Evolutionary conservation across 306 rosid genomes (phyloP).

Genomic region (Adenanthera pavonina): DNA sequence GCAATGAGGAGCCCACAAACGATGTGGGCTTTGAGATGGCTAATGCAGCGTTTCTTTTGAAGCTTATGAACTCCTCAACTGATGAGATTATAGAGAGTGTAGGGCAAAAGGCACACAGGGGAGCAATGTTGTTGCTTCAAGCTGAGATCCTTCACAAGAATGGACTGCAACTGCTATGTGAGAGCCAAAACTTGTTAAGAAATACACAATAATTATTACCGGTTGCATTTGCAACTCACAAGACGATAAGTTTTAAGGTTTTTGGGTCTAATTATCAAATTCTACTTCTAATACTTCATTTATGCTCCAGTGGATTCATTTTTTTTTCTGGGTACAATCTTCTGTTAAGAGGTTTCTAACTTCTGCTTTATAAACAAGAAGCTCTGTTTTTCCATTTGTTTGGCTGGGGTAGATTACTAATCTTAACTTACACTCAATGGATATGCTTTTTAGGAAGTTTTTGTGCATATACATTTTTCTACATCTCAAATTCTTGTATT

Average conservation of each 20-base stretch:
- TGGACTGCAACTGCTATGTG: slow-evolving; percentile 24
- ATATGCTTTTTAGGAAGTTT: neutral
- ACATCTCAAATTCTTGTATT: neutral
- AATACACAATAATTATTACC: neutral
- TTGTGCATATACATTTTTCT: neutral
- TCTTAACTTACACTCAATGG: neutral
- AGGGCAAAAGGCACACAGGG: slow-evolving; percentile 33
- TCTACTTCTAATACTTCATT: neutral
- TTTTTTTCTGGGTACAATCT: neutral
- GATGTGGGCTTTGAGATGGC: slow-evolving; percentile 46
- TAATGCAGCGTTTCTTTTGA: slow-evolving; percentile 36
- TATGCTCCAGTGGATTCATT: neutral
- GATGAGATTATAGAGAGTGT: slow-evolving; percentile 28
- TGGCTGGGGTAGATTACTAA: neutral
- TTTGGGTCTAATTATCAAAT: neutral
- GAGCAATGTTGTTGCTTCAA: slow-evolving; percentile 42
- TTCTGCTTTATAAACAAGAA: neutral
- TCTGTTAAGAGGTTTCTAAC: neutral
- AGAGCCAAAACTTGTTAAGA: slow-evolving; percentile 24
- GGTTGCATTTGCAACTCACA: neutral
- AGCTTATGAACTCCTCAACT: slow-evolving; percentile 34
- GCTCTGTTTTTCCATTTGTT: neutral
- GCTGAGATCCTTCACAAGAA: slow-evolving; percentile 38
- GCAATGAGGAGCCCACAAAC: slow-evolving; percentile 27
- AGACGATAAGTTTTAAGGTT: neutral